A percentile compares a stretch with the other conserved stretches of the same genome.
These are phyloP conservation scores for Collybia sp. DNA, from an alignment of 768 basidiomycete species.

Conservation along the genomic window DNA sequence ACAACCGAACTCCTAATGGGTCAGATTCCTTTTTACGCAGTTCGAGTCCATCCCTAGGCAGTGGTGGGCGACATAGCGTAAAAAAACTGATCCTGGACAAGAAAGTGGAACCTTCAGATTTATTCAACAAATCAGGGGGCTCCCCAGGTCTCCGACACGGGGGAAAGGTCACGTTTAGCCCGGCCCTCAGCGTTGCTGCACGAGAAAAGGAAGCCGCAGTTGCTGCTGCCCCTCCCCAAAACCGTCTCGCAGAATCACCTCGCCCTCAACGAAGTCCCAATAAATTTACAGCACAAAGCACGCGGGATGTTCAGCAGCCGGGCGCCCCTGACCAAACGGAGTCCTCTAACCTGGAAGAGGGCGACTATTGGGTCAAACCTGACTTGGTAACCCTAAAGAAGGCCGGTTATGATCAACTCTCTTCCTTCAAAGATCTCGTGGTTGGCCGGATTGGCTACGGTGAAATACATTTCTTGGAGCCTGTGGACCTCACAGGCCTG, in stretches of 20 bases:
- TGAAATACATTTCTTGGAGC: slow-evolving; percentile 77
- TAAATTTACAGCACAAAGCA: slow-evolving; percentile 31
- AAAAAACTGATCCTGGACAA: slow-evolving; percentile 92
- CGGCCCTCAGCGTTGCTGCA: slow-evolving; percentile 68
- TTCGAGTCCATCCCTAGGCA: slow-evolving; percentile 62
- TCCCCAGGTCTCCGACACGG: slow-evolving; percentile 36
- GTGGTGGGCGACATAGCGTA: slow-evolving; percentile 72
- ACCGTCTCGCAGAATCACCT: slow-evolving; percentile 32
- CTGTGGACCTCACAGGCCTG: slow-evolving; percentile 82
- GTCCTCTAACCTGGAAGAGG: slow-evolving; percentile 56
- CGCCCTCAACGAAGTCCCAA: slow-evolving; percentile 33
- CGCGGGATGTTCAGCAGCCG: slow-evolving; percentile 19
- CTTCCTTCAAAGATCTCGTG: slow-evolving; percentile 67
- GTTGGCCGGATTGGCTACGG: slow-evolving; percentile 94
- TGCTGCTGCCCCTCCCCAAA: slow-evolving; percentile 20
- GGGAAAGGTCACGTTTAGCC: slow-evolving; percentile 67
- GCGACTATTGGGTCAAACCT: slow-evolving; percentile 91
- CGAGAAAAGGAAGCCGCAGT: slow-evolving; percentile 65
- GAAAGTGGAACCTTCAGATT: slow-evolving; percentile 69
- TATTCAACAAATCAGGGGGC: slow-evolving; percentile 51
- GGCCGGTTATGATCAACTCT: slow-evolving; percentile 68
- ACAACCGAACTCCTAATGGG: slow-evolving; percentile 36
- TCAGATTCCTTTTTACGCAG: slow-evolving; percentile 63
- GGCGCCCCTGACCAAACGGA: slow-evolving; percentile 19
- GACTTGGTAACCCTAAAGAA: slow-evolving; percentile 67